These are phyloP conservation scores for Kwoniella mangroviensis DNA, from an alignment of 768 basidiomycete genomes.

Conservation along the genomic window DNA sequence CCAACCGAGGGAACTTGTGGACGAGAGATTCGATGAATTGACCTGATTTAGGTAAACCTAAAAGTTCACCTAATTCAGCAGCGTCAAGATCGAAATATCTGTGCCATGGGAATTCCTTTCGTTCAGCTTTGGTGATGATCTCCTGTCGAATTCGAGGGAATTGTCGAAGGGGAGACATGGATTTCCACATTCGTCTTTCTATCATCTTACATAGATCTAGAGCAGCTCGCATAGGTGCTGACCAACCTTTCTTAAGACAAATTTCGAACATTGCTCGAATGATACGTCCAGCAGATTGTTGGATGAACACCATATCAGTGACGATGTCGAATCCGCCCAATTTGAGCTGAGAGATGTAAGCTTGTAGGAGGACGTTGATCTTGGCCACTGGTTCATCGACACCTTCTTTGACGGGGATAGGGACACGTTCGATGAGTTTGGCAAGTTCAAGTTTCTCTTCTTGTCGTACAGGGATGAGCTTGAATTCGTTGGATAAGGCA, in stretches of 20 bases:
- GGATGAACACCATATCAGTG: constrained; percentile 78
- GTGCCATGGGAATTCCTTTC: constrained; percentile 98
- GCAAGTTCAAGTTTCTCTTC: constrained; percentile 85
- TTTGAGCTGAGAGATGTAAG: constrained; percentile 91
- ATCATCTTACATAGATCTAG: constrained; percentile 97
- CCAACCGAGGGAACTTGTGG: constrained; percentile 93
- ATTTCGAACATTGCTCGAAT: constrained; percentile 97
- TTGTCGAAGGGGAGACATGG: constrained; percentile 95
- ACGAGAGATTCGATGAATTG: constrained; percentile 88
- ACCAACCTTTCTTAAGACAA: constrained; percentile 97
- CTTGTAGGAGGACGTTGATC: constrained; percentile 93
- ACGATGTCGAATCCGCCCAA: constrained; percentile 73
- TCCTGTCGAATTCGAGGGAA: constrained; percentile 73
- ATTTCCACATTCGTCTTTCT: constrained; percentile 80
- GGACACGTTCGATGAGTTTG: constrained; percentile 89
- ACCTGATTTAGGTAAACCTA: constrained; percentile 92
- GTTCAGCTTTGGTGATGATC: constrained; percentile 83
- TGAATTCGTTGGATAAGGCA: constrained; percentile 94
- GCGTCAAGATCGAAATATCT: constrained; percentile 86
- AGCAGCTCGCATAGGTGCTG: constrained; percentile 85
- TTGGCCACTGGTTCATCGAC: constrained; percentile 97
- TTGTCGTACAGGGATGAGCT: constrained; percentile 70
- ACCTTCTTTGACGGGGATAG: constrained; percentile 94
- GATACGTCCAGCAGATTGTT: constrained; percentile 95
- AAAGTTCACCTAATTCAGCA: constrained; percentile 91